Conservation (phyloP, 306 rosid genomes). For the Acacia crassicarpa region DNA sequence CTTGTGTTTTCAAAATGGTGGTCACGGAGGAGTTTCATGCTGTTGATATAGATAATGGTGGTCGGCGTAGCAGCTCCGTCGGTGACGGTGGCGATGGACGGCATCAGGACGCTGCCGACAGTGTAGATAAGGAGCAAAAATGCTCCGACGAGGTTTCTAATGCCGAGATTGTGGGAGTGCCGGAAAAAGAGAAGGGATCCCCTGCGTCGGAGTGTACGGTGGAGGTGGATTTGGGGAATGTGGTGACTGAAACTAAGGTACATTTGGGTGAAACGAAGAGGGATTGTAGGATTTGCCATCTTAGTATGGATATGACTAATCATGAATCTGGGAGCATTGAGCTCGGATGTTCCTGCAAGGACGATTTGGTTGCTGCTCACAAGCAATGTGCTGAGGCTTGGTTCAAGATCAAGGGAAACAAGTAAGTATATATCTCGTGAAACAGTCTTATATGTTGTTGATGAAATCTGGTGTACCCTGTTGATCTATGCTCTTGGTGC, state of each 20-base stretch:
- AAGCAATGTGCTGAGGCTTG: conserved; percentile 95
- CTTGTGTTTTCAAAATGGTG: conserved; percentile 53
- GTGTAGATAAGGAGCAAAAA: conserved; percentile 41
- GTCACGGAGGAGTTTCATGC: conserved; percentile 47
- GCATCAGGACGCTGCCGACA: conserved; percentile 9
- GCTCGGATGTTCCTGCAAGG: conserved; percentile 89
- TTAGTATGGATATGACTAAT: conserved; percentile 73
- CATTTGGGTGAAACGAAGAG: conserved; percentile 71
- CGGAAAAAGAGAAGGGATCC: conserved; percentile 49
- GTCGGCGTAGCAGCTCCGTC: conserved; percentile 42
- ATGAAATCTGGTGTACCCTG: background rate
- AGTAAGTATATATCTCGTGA: conserved; percentile 51
- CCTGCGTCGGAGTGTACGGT: conserved; percentile 56
- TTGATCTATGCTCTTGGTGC: conserved; percentile 3
- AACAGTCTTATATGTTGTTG: background rate
- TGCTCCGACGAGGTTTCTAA: conserved; percentile 34
- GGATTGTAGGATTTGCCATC: conserved; percentile 80
- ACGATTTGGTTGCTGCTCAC: conserved; percentile 94
- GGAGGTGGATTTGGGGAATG: conserved; percentile 72
- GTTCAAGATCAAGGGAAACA: conserved; percentile 96
- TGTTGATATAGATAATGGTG: conserved; percentile 39
- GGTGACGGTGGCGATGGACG: conserved; percentile 9
- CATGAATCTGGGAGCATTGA: conserved; percentile 87
- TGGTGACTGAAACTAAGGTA: conserved; percentile 43
- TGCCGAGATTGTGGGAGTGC: conserved; percentile 56